These are phyloP conservation scores for Neoscytalidium dimidiatum DNA, from an alignment of 2,329 filamentous ascomycete genomes.

Conservation along the genomic window DNA sequence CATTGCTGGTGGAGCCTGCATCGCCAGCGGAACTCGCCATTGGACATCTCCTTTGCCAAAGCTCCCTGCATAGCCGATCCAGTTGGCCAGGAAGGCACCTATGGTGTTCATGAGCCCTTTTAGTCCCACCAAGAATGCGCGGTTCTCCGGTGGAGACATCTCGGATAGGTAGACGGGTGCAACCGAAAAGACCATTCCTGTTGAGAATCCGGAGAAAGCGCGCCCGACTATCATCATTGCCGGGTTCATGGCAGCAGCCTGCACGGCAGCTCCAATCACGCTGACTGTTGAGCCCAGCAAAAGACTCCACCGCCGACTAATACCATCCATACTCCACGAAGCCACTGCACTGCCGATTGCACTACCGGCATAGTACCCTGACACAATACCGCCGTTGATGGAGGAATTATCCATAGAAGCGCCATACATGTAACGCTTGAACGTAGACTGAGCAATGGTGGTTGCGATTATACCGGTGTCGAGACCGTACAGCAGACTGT, in stretches of 20 bases:
- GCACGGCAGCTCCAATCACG: constrained; percentile 30
- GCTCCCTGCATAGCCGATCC: constrained; percentile 43
- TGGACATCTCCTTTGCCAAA: constrained; percentile 33
- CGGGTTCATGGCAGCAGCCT: background rate
- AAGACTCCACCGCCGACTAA: constrained; percentile 40
- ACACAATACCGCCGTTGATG: constrained; percentile 35
- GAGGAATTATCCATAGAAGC: constrained; percentile 28
- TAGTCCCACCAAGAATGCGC: background rate
- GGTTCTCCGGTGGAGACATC: background rate
- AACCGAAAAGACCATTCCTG: background rate
- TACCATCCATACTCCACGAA: constrained; percentile 37
- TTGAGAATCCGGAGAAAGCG: background rate
- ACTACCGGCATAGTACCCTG: constrained; percentile 36
- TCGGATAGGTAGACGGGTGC: background rate
- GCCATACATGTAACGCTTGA: constrained; percentile 36
- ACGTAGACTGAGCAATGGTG: constrained; percentile 35
- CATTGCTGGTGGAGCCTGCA: constrained; percentile 31
- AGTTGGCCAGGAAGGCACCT: constrained; percentile 43
- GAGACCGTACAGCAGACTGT: background rate
- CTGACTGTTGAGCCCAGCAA: constrained; percentile 14
- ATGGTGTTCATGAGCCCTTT: constrained; percentile 25
- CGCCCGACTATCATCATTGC: background rate
- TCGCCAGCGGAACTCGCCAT: constrained; percentile 40
- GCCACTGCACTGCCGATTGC: constrained; percentile 32
- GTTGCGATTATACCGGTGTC: constrained; percentile 36